phyloP scores from a whole-genome alignment of 2,329 filamentous ascomycete species.

The Rutstroemia sp. region DNA sequence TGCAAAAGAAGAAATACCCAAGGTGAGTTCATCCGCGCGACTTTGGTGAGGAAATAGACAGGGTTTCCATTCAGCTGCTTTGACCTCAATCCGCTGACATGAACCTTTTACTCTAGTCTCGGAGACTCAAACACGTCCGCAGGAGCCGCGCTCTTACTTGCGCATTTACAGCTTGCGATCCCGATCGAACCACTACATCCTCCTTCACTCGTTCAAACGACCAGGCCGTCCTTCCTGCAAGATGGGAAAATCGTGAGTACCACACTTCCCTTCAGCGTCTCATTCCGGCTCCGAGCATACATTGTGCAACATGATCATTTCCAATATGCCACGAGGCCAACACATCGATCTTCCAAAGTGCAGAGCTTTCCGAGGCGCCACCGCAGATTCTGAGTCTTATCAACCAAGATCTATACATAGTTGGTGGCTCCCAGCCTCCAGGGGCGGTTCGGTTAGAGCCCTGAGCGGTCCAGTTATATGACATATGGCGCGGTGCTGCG shows the following conservation, averaged over 20 bases:
- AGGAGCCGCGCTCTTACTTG: slow-evolving; percentile 8
- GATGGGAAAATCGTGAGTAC: slow-evolving; percentile 14
- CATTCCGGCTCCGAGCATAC: not conserved
- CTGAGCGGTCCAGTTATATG: no score
- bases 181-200: not conserved
- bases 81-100: slow-evolving; percentile 1
- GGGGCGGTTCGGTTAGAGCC: not conserved
- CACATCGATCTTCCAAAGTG: not conserved
- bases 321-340: slow-evolving; percentile 1
- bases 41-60: not conserved
- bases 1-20: not conserved
- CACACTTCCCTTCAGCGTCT: not conserved
- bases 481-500: not conserved
- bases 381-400: not conserved
- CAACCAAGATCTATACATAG: not conserved
- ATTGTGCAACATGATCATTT: not conserved
- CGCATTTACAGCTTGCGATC: not conserved
- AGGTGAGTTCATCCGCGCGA: not conserved
- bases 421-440: not conserved
- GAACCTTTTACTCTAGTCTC: not conserved
- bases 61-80: not conserved
- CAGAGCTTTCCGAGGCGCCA: not conserved
- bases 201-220: not conserved
- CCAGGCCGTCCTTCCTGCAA: not conserved
- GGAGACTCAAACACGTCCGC: not conserved